phyloP scores from a whole-genome alignment of 108 stramenopile genomes.

The Stephanodiscus triporus region DNA sequence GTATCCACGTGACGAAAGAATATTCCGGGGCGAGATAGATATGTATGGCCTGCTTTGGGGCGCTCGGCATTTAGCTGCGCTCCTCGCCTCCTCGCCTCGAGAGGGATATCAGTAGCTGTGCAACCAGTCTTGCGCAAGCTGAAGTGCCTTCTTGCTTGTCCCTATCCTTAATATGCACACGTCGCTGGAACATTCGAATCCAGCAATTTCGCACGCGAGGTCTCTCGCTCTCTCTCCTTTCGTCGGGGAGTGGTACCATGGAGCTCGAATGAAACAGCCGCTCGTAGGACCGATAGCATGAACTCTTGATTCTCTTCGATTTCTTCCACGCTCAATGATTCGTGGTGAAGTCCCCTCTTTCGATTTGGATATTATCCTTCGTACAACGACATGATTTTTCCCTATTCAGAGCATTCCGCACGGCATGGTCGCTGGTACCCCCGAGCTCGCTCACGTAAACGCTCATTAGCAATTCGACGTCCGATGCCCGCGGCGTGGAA shows the following conservation, averaged over 20 bases:
- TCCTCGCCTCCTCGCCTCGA: too few relatives aligned
- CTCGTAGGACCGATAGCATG: conserved; percentile 51
- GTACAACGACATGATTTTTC: conserved; percentile 52
- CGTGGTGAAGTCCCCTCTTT: conserved; percentile 44
- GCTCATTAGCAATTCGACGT: conserved; percentile 35
- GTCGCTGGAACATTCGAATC: conserved; percentile 22
- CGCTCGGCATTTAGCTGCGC: too few relatives aligned
- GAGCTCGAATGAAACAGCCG: conserved; percentile 48
- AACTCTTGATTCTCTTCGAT: conserved; percentile 40
- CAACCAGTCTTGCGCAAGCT: conserved; percentile 29
- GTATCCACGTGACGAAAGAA: too few relatives aligned
- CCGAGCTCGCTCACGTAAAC: conserved; percentile 25
- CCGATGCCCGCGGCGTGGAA: conserved; percentile 18
- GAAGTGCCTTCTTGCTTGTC: conserved; percentile 32
- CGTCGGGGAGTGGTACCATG: conserved; percentile 1
- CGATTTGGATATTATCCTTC: conserved; percentile 32
- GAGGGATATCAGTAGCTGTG: conserved; percentile 5
- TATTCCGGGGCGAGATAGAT: too few relatives aligned
- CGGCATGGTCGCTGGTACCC: conserved; percentile 32
- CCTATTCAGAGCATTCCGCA: conserved; percentile 22
- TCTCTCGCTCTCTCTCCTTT: conserved; percentile 20
- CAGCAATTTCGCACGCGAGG: conserved; percentile 35
- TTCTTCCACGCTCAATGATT: conserved; percentile 31
- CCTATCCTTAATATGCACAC: conserved; percentile 18
- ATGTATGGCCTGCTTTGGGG: too few relatives aligned